Conservation (phyloP, 1,284 basidiomycete species). For the Ceratobasidium theobromae region DNA sequence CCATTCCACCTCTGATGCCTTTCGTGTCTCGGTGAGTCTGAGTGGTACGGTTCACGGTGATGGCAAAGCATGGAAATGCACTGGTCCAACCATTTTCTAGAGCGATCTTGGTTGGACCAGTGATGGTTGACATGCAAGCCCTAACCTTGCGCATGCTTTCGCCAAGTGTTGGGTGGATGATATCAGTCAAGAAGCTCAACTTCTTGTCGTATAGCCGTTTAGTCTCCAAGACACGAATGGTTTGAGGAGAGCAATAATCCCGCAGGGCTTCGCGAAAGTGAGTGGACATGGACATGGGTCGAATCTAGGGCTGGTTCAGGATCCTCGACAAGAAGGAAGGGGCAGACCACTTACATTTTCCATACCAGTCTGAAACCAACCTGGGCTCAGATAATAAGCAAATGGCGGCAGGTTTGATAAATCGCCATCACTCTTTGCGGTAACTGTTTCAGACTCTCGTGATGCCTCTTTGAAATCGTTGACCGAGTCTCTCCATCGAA, state of each 20-base stretch:
- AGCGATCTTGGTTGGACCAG: neutral
- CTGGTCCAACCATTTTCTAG: slow-evolving; percentile 19
- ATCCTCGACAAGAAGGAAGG: neutral
- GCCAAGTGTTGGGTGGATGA: neutral
- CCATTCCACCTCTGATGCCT: slow-evolving; percentile 3
- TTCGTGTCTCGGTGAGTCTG: neutral
- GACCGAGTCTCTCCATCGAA: no score
- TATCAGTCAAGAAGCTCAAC: neutral
- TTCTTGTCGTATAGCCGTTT: neutral
- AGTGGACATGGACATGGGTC: neutral
- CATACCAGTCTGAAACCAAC: slow-evolving; percentile 2
- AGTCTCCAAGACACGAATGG: neutral
- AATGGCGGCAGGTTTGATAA: no score
- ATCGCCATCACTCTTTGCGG: no score
- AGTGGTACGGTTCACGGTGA: neutral
- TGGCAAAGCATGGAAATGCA: neutral
- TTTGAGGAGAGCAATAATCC: neutral
- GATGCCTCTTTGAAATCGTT: no score
- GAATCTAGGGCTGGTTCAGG: neutral
- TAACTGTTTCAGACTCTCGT: no score
- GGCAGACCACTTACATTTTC: neutral
- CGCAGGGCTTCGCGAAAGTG: neutral
- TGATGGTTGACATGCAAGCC: neutral
- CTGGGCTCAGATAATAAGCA: neutral
- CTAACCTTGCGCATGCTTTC: neutral